Conservation (phyloP, 345 rosid species). For the Euphorbia lathyris region DNA sequence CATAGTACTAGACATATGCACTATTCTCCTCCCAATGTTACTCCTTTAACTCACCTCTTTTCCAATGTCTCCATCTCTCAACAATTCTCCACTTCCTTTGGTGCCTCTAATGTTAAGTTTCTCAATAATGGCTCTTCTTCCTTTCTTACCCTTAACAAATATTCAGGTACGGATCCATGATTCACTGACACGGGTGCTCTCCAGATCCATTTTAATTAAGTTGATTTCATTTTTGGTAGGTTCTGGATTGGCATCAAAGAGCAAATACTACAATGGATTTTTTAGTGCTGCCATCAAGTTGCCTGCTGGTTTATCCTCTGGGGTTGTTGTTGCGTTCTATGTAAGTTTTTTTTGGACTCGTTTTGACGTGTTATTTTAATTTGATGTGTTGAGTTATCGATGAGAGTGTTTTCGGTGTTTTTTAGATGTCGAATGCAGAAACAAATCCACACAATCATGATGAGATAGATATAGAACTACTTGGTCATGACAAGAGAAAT, state of each 20-base stretch:
- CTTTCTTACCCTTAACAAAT: slow-evolving; percentile 63
- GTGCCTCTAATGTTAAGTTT: slow-evolving; percentile 49
- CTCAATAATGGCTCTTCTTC: slow-evolving; percentile 56
- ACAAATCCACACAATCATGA: slow-evolving; percentile 70
- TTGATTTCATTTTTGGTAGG: slow-evolving; percentile 38
- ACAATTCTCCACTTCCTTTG: slow-evolving; percentile 48
- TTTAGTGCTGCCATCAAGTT: slow-evolving; percentile 86
- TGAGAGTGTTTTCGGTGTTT: too few relatives aligned
- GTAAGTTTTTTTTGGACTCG: slow-evolving; percentile 39
- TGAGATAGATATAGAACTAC: slow-evolving; percentile 84
- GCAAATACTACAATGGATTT: slow-evolving; percentile 62
- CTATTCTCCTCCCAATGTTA: slow-evolving; percentile 52
- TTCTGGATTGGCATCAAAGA: slow-evolving; percentile 64
- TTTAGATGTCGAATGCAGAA: slow-evolving; percentile 78
- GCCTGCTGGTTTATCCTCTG: slow-evolving; percentile 80
- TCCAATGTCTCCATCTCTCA: slow-evolving; percentile 42
- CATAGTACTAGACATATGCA: slow-evolving; percentile 42
- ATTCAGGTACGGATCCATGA: slow-evolving; percentile 43
- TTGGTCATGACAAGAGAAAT: slow-evolving; percentile 72
- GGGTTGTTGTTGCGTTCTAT: slow-evolving; percentile 93
- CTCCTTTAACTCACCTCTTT: slow-evolving; percentile 62
- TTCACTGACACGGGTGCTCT: too few relatives aligned
- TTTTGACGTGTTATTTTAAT: neutral
- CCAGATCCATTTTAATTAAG: too few relatives aligned
- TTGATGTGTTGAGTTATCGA: neutral